A percentile compares a stretch with the other conserved stretches of the same genome.
Evolutionary conservation across 306 rosid genomes (phyloP).

Genomic region (Cotoneaster glaucophyllus): DNA sequence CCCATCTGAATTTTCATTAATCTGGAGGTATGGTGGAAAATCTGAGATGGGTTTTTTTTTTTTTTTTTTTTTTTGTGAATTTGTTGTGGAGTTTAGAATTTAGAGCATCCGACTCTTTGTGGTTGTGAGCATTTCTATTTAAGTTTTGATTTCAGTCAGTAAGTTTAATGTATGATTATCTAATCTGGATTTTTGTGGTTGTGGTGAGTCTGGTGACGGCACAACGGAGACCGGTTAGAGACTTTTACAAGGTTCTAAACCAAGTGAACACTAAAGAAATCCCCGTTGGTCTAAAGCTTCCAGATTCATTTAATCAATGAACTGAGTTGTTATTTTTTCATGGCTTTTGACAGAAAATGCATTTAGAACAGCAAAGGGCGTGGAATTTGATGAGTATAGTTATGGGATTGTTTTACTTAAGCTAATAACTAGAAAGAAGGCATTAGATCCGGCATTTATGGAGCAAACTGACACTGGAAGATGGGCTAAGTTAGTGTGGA

Average conservation of each 20-base stretch:
- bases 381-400: slow-evolving; percentile 65
- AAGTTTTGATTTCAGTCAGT: not conserved
- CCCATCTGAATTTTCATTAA: no score
- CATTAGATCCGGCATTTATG: slow-evolving; percentile 32
- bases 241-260: slow-evolving; percentile 75
- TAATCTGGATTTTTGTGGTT: slow-evolving; percentile 24
- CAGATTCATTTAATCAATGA: slow-evolving; percentile 65
- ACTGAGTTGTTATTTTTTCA: not conserved
- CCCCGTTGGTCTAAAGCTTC: slow-evolving; percentile 69
- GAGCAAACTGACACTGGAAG: slow-evolving; percentile 34
- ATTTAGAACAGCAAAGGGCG: slow-evolving; percentile 28
- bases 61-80: no score
- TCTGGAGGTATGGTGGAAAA: no score
- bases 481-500: slow-evolving; percentile 54
- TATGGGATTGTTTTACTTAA: slow-evolving; percentile 70
- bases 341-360: slow-evolving; percentile 53
- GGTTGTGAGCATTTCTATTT: not conserved
- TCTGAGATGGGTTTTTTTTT: no score
- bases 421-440: slow-evolving; percentile 67
- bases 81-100: no score
- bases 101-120: no score
- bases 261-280: slow-evolving; percentile 81
- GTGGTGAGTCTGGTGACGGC: slow-evolving; percentile 33
- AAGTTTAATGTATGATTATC: slow-evolving; percentile 8
- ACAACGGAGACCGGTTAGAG: slow-evolving; percentile 78